Conservation (phyloP, 2,329 filamentous ascomycete species). For the Neonectria sp. region DNA sequence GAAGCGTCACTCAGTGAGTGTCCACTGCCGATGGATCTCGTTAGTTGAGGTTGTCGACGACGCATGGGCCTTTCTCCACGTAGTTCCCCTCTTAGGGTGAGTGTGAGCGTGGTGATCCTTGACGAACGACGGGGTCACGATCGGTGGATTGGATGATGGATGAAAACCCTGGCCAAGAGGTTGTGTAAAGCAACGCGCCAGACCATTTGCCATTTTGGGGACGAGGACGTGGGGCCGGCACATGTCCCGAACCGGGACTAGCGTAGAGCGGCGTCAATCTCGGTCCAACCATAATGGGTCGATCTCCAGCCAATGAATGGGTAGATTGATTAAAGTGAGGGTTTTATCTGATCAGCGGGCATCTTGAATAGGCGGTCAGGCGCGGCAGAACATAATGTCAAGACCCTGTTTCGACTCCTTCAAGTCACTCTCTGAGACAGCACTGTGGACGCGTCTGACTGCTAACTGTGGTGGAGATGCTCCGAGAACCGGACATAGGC, state of each 20-base stretch:
- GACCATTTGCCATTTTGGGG: slow-evolving; percentile 12
- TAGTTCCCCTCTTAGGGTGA: neutral
- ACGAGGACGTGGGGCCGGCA: slow-evolving; percentile 6
- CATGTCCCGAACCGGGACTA: slow-evolving; percentile 7
- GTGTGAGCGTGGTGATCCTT: slow-evolving; percentile 8
- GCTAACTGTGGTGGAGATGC: neutral
- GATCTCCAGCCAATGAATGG: slow-evolving; percentile 24
- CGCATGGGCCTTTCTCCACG: neutral
- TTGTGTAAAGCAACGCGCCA: slow-evolving; percentile 5
- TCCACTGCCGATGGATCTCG: neutral
- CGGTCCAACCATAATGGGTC: slow-evolving; percentile 8
- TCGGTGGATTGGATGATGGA: slow-evolving; percentile 7
- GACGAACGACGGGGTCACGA: slow-evolving; percentile 6
- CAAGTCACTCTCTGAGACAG: neutral
- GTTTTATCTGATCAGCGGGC: slow-evolving; percentile 30
- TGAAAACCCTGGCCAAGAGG: slow-evolving; percentile 12
- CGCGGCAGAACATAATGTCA: slow-evolving; percentile 11
- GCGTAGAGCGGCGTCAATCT: slow-evolving; percentile 5
- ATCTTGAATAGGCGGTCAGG: slow-evolving; percentile 3
- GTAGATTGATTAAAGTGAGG: slow-evolving; percentile 8
- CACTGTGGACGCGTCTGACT: neutral
- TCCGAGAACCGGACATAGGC: slow-evolving; percentile 20
- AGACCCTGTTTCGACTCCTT: neutral
- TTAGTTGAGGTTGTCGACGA: neutral
- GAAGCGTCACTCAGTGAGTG: neutral